Base-by-base conservation (phyloP, 148 eudicot genomes). In the Dysphania ambrosioides region DNA sequence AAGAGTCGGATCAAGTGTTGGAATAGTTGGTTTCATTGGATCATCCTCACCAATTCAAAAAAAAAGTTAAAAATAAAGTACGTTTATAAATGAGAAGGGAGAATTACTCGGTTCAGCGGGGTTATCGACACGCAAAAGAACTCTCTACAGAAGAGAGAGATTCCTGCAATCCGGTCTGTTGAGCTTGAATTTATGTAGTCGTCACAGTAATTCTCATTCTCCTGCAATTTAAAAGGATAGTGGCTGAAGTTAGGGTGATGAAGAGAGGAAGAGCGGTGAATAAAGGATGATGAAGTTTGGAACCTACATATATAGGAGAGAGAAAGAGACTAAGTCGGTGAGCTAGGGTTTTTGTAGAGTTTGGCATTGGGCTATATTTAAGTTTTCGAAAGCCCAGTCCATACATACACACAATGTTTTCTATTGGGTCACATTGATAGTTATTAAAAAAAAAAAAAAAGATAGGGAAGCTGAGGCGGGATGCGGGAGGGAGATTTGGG, bases 71-170 rank as follows among this genome's bases (percentile, higher is more conserved):
- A n/a, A n/a, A n/a, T n/a, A n/a, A n/a, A n/a, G n/a, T n/a, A n/a
- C n/a, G n/a, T n/a, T n/a, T 21, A 36, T 21, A 5, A 27, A 19
- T 18, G 6, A 8, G 10, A 6, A 59, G 26, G 64, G 68, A 71
- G 77, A 80, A 80, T 32, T 59, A 76, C 83, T 80, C 83, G 53
- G 83, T 80, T 80, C 83, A 80, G 83, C 83, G 83, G 83, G 83
- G 35, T n/a, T 5, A 16, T 76, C 83, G 83, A 80, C 79, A 80
- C 77, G 83, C 83, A 76, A 72, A 49, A 66, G 32, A 2, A 8
- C 58, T 13, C 18, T 24, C 32, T 0, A 21, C 8, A 47, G 7
- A 47, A 47, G n/a, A 13, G 70, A 59, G 64, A 49, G 49, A 30
- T 36, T 68, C 65, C 80, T 76, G 83, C 80, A 71, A 53, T 76